Evolutionary conservation across 2,329 filamentous ascomycete genomes (phyloP).

Genomic region (Xylariaceae sp.): DNA sequence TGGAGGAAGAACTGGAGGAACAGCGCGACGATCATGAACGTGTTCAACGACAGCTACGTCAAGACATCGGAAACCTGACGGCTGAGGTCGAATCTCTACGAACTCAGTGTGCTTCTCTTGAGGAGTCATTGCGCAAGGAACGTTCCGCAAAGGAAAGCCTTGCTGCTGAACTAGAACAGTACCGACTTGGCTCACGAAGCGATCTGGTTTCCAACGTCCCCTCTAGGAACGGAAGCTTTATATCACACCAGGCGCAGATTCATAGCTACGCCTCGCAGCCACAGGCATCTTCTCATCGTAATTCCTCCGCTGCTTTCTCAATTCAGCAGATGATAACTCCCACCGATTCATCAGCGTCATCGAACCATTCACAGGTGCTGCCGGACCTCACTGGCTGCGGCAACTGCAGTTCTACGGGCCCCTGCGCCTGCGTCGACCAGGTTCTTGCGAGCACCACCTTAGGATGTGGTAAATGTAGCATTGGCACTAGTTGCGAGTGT

Average conservation of each 20-base stretch:
- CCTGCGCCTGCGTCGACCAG: slow-evolving; percentile 56
- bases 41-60: slow-evolving; percentile 51
- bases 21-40: slow-evolving; percentile 54
- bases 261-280: slow-evolving; percentile 24
- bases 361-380: slow-evolving; percentile 31
- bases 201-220: slow-evolving; percentile 23
- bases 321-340: slow-evolving; percentile 55
- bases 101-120: slow-evolving; percentile 55
- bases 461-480: slow-evolving; percentile 62
- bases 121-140: slow-evolving; percentile 58
- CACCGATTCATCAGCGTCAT: slow-evolving; percentile 36
- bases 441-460: slow-evolving; percentile 48
- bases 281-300: slow-evolving; percentile 26
- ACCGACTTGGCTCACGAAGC: slow-evolving; percentile 25
- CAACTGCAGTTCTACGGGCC: slow-evolving; percentile 47
- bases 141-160: slow-evolving; percentile 42
- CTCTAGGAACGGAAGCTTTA: slow-evolving; percentile 29
- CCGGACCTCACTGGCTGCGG: slow-evolving; percentile 46
- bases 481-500: slow-evolving; percentile 58
- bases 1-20: slow-evolving; percentile 62
- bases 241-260: slow-evolving; percentile 21
- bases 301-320: slow-evolving; percentile 43
- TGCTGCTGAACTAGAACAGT: slow-evolving; percentile 28
- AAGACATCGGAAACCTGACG: slow-evolving; percentile 56
- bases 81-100: slow-evolving; percentile 62